A percentile compares a stretch with the other conserved stretches of the same genome.
These are phyloP conservation scores for Arctium minus DNA, from an alignment of 129 eudicot genomes.

Conservation along the genomic window DNA sequence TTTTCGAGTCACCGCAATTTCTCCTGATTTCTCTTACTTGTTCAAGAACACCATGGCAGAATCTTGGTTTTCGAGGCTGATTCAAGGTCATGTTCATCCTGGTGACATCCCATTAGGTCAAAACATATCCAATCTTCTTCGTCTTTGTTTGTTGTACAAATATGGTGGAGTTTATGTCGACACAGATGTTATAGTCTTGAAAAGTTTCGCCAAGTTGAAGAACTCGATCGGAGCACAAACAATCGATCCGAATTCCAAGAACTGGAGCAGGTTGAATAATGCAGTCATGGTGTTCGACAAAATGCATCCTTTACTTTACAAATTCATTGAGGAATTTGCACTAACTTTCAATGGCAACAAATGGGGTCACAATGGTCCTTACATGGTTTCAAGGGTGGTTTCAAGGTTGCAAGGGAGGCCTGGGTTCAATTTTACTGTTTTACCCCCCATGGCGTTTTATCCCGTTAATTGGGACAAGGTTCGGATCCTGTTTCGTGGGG, in stretches of 20 bases:
- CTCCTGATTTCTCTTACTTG: conserved; percentile 63
- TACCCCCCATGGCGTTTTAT: conserved; percentile 80
- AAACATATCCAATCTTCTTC: conserved; percentile 80
- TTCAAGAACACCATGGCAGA: conserved; percentile 73
- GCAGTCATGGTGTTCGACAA: conserved; percentile 89
- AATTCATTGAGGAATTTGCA: conserved; percentile 87
- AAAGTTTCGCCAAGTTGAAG: conserved; percentile 40
- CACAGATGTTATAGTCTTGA: conserved; percentile 67
- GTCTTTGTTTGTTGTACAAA: conserved; percentile 70
- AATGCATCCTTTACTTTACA: conserved; percentile 73
- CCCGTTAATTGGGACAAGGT: conserved; percentile 83
- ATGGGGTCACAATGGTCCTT: conserved; percentile 99
- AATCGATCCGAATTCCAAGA: conserved; percentile 44
- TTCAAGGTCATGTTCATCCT: conserved; percentile 46
- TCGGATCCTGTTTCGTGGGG: conserved; percentile 49
- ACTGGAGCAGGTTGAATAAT: conserved; percentile 81
- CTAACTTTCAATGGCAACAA: conserved; percentile 86
- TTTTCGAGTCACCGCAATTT: conserved; percentile 49
- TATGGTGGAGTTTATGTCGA: conserved; percentile 90
- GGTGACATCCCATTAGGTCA: conserved; percentile 82
- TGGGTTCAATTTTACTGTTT: conserved; percentile 49
- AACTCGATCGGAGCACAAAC: conserved; percentile 88
- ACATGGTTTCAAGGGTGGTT: conserved; percentile 90
- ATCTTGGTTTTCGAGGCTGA: conserved; percentile 52
- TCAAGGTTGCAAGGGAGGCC: conserved; percentile 51